A percentile compares a stretch with the other conserved stretches of the same genome.
These are phyloP conservation scores for Hordeum marinum DNA, from an alignment of 176 grass and related monocot species.

Conservation along the genomic window DNA sequence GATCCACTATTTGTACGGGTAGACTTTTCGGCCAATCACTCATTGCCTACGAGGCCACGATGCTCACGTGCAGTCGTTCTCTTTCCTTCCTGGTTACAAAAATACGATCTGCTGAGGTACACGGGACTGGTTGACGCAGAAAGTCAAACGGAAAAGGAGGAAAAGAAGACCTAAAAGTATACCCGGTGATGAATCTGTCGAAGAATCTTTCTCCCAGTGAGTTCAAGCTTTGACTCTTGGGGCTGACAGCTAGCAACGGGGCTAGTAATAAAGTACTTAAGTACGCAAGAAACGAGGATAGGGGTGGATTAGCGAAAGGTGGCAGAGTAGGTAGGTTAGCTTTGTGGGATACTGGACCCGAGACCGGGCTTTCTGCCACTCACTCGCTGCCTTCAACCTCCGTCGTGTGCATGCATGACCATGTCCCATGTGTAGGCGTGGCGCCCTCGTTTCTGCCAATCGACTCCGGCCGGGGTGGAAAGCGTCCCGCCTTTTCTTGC, in stretches of 20 bases:
- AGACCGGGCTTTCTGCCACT: slow-evolving; percentile 9
- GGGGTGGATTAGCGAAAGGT: neutral
- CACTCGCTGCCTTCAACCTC: neutral
- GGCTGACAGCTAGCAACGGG: neutral
- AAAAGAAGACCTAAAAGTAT: neutral
- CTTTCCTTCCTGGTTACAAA: neutral
- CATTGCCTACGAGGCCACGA: neutral
- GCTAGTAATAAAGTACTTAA: neutral
- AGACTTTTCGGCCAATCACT: neutral
- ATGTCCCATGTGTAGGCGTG: neutral
- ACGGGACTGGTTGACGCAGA: neutral
- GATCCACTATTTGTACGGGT: too few species aligned
- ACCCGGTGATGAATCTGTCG: neutral
- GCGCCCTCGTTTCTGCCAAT: neutral
- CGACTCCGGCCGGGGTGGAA: neutral
- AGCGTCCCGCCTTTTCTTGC: slow-evolving; percentile 8
- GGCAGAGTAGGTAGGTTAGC: neutral
- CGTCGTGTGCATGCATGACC: neutral
- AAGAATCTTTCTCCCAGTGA: neutral
- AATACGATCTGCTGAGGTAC: neutral
- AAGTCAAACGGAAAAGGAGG: neutral
- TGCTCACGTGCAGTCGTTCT: neutral
- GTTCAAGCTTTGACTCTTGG: neutral
- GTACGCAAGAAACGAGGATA: neutral
- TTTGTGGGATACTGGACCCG: slow-evolving; percentile 11